Evolutionary conservation across 441 rosid species (phyloP), one percentile per base, ranked within the genome.

Genomic region (Croton laevigatus): DNA sequence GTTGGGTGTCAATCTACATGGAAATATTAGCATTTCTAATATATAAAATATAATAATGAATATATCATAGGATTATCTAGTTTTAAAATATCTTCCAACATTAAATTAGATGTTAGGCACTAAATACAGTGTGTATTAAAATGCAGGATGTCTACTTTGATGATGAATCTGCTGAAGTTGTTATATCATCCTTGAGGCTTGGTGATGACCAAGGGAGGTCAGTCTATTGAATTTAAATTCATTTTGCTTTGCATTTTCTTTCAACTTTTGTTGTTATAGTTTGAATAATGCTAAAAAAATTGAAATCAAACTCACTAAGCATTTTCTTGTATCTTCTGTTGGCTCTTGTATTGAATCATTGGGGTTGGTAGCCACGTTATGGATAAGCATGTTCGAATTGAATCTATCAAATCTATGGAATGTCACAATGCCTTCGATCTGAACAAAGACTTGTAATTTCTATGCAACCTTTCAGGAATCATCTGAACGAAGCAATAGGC

Each of bases 161-260:
- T 57, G 96, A 95, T 76, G 99, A 93, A 73, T 89, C 98, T 73
- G 91, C 97, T 64, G 97, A 90, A 76, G 94, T 88, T 62, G 96
- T 96, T 45, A 88, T 93, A 79, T 91, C 98, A 64, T 93, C 98
- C 42, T 74, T 93, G 84, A 80, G 98, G 79, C 94, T 95, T 20
- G 97, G 98, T 62, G 99, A 90, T 83, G 95, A 95, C 69, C 98
- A 91, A 77, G 95, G 90, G 61, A 90, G 94, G 97, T 89, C 65
- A 77, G 86, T 65, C 65, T 75, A 58, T 5, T 37, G 38, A 61
- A 59, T 67, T 67, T 40, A 54, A 19, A 17, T 42, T 10, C 32
- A 13, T 44, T 60, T 53, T 8, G 19, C 36, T 11, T 59, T n/a
- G 44, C 37, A 42, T 23, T 62, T 63, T 53, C 60, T 45, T 11